Evolutionary conservation across 2,329 filamentous ascomycete species (phyloP), one percentile per base, ranked within the genome.

Genomic region (Aspergillus sp.): DNA sequence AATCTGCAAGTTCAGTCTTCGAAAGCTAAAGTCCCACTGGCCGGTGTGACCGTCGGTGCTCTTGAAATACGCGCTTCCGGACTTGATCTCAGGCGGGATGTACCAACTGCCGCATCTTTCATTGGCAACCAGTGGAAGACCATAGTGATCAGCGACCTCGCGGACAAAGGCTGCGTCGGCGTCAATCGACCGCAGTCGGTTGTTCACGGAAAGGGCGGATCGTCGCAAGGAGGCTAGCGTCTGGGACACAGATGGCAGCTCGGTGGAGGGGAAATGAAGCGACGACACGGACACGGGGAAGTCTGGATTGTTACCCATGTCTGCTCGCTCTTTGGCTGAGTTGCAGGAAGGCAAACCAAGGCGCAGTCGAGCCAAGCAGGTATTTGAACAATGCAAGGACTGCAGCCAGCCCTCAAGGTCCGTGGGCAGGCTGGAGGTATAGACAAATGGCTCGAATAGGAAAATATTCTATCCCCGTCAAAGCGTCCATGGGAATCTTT

Each of bases 81-180:
- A 76, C 74, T 93, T 95, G 24, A 68, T 68, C 7, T 73, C 73
- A 0, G 88, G 88, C 3, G 78, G 75, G 24, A 98, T 89, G 72
- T 98, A 98, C 95, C 95, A 99, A 74, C 90, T 93, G 0, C 95
- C 95, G 72, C 95, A 98, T 58, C 95, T 85, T 78, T 98, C 93
- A 70, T 99, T 99, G 30, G 93, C 92, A 13, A 98, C 80, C 1
- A 98, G 79, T 0, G 92, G 91, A 1, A 93, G 78, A 3, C 67
- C 62, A 64, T 81, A 75, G 48, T 74, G 68, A 13, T 73, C 65
- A 17, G 75, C 72, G 0, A 91, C 87, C 7, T 78, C 71, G 22
- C 78, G 73, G 20, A 95, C 90, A 71, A 97, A 98, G 1, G 73
- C 72, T 8, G 91, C 88, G 73, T 98, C 95, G 26, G 82, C 77